Percentiles rank a stretch among this genome's conserved stretches.
phyloP scores from a whole-genome alignment of 176 grass and related monocot species.

The Aechmea fasciata region DNA sequence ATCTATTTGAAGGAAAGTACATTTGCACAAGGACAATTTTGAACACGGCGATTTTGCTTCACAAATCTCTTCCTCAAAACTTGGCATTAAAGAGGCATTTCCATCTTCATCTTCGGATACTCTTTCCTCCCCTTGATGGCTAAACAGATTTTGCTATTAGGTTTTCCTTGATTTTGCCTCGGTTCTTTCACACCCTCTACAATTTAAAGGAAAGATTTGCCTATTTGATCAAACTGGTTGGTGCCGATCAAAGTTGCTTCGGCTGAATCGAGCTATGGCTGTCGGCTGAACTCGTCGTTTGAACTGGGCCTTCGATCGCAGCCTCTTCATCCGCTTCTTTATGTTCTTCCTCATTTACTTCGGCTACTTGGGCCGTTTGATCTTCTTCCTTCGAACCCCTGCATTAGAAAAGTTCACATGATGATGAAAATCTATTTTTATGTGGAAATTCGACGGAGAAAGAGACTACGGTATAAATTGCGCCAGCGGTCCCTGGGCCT shows the following conservation, averaged over 20 bases:
- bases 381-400: constrained; percentile 31
- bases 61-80: background rate
- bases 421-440: background rate
- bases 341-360: constrained; percentile 18
- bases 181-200: background rate
- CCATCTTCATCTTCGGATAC: background rate
- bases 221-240: background rate
- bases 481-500: background rate
- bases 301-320: constrained; percentile 2
- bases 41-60: background rate
- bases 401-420: constrained; percentile 7
- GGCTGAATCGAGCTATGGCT: background rate
- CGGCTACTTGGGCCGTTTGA: constrained; percentile 22
- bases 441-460: background rate
- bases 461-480: background rate
- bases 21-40: background rate
- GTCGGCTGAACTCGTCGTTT: background rate
- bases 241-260: background rate
- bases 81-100: background rate
- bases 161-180: background rate
- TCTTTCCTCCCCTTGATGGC: background rate
- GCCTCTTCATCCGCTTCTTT: constrained; percentile 32
- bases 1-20: background rate
- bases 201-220: background rate
- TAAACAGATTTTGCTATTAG: background rate